Evolutionary conservation across 2,329 filamentous ascomycete genomes (phyloP), one percentile per base, ranked within the genome.

Genomic region (Parastagonospora avenae): DNA sequence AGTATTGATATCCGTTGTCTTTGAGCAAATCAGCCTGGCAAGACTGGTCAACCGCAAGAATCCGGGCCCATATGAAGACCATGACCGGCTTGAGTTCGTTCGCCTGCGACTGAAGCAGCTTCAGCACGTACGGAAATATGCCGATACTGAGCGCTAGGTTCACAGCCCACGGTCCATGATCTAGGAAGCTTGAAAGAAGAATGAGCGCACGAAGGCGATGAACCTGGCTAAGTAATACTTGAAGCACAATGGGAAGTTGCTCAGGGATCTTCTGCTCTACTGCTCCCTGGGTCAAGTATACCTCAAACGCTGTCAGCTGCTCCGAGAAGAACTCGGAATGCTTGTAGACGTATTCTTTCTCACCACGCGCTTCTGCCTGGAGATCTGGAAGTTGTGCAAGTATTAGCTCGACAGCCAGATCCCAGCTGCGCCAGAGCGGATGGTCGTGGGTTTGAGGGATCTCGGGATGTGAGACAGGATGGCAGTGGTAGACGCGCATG

Each of bases 11-110:
- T 6, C 94, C 94, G 65, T 92, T 96, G 70, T 99, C 94, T 75
- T 97, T 97, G 63, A 97, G 85, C 10, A 99, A 80, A 72, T 99
- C 94, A 55, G 88, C 87, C 73, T 99, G 94, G 67, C 94, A 97
- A 1, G 90, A 91, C 52, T 94, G 87, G 68, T 99, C 94, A 5
- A 99, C 94, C 7, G 94, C 94, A 58, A 99, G 85, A 37, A 99
- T 91, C 42, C 94, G 85, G 5, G 94, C 92, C 94, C 94, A 99
- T 57, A 99, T 99, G 74, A 97, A 99, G 4, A 99, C 92, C 94
- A 99, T 97, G 53, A 97, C 92, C 0, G 94, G 93, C 69, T 97
- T 97, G 55, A 99, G 78, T 73, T 99, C 94, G 40, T 91, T 85
- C 0, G 94, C 94, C 40, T 95, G 93, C 4, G 94, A 97, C 72